Evolutionary conservation across 192 early-diverging fungal species (phyloP).

Genomic region (Rhizophagus clarus): DNA sequence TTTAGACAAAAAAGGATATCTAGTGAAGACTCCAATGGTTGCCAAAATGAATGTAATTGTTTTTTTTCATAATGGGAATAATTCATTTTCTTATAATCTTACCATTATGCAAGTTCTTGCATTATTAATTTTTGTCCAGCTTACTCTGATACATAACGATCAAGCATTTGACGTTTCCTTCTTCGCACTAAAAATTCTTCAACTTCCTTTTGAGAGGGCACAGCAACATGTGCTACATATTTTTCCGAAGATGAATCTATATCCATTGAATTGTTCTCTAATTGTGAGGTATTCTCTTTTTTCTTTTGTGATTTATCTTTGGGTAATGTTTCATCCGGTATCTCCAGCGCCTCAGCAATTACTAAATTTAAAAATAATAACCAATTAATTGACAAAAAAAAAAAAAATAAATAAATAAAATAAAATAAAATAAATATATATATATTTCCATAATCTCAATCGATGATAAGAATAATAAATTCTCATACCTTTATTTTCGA

Average conservation of each 20-base stretch:
- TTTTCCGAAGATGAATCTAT: slow-evolving; percentile 39
- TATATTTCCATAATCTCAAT: not conserved
- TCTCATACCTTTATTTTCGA: slow-evolving; percentile 50
- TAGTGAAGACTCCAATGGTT: too few relatives aligned
- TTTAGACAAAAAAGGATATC: too few relatives aligned
- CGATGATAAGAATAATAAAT: not conserved
- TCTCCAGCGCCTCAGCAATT: slow-evolving; percentile 15
- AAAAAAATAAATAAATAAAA: too few relatives aligned
- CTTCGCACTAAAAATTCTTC: slow-evolving; percentile 74
- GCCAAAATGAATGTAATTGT: too few relatives aligned
- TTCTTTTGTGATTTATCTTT: slow-evolving; percentile 40
- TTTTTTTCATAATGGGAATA: too few relatives aligned
- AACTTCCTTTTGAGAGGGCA: slow-evolving; percentile 75
- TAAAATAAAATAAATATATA: too few relatives aligned
- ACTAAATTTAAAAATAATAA: slow-evolving; percentile 26
- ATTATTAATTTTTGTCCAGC: slow-evolving; percentile 32
- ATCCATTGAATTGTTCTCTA: slow-evolving; percentile 32
- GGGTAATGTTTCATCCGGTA: slow-evolving; percentile 37
- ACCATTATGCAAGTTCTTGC: too few relatives aligned
- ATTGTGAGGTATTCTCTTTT: not conserved
- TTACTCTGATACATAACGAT: slow-evolving; percentile 51
- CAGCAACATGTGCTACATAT: slow-evolving; percentile 40
- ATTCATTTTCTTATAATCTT: too few relatives aligned
- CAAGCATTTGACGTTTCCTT: slow-evolving; percentile 66
- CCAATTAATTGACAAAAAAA: not conserved